Evolutionary conservation across 805 yeast genomes (phyloP), one percentile per base, ranked within the genome.

Genomic region (Hanseniaspora lindneri): DNA sequence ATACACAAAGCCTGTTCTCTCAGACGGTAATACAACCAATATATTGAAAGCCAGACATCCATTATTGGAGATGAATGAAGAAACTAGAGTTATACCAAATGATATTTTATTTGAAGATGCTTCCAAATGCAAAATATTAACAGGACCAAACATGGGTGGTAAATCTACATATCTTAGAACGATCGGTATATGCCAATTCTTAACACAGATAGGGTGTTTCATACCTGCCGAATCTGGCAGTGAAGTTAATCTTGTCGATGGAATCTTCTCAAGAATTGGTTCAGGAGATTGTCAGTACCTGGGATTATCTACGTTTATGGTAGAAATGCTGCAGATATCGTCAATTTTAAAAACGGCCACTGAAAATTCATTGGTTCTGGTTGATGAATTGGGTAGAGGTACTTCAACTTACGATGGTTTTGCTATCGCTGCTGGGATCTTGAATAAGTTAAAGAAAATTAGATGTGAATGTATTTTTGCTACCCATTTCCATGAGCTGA

Each of bases 111-210:
- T 92, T 49, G 66, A 70, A 13, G n/a, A 9, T 6, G 39, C 23
- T 6, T 25, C 43, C 4, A 46, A 24, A 51, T 89, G 92, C 57
- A 70, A 77, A 7, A 82, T 92, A 19, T 85, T 92, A 23, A 88
- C 96, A 0, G 96, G 96, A 29, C 96, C 96, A 32, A 88, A 88
- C 61, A 88, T 88, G 96, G 96, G 96, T 53, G 96, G 96, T 60
- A 88, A 88, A 62, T 86, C 95, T 0, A 88, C 96, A 0, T 88
- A 83, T 61, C 86, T 88, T 43, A 73, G 96, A 54, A 95, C 88
- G 58, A 71, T 84, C 41, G 96, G 96, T 11, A 92, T 83, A 1
- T 80, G 87, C 49, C 80, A 92, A 2, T 66, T 88, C 41, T 73
- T 88, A 83, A 83, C 85, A 24, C 96, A 88, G 61, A 75, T 86